A percentile compares a stretch with the other conserved stretches of the same genome.
These are phyloP conservation scores for Hymenochaete sp. DNA, from an alignment of 1,284 basidiomycete genomes.

Conservation along the genomic window DNA sequence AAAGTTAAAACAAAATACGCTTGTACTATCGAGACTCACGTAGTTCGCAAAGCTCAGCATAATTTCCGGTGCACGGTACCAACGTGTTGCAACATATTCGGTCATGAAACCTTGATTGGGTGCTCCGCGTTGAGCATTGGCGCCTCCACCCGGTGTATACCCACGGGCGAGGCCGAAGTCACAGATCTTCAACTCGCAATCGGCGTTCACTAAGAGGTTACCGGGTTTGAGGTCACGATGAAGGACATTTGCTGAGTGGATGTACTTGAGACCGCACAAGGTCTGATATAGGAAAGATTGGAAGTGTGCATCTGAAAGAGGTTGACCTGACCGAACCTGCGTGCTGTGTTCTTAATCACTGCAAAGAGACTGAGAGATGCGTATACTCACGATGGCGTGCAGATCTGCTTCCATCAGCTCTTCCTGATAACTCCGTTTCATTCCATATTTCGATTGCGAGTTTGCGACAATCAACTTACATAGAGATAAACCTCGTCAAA, in stretches of 20 bases:
- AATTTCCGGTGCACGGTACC: constrained; percentile 96
- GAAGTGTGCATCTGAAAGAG: constrained; percentile 97
- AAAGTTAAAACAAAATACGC: constrained; percentile 2
- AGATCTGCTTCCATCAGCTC: constrained; percentile 99
- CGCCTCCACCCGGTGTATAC: constrained; percentile 75
- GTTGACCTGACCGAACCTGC: constrained; percentile 96
- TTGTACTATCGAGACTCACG: constrained; percentile 37
- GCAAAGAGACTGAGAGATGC: constrained; percentile 21
- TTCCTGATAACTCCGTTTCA: constrained; percentile 44
- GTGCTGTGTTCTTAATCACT: too few species aligned
- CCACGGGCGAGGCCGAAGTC: constrained; percentile 97
- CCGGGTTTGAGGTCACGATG: constrained; percentile 98
- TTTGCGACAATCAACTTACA: constrained; percentile 35
- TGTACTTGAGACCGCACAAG: constrained; percentile 96
- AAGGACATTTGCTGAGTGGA: constrained; percentile 96
- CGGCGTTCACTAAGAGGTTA: constrained; percentile 94
- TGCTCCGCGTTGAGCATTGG: constrained; percentile 50
- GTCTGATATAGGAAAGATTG: constrained; percentile 99
- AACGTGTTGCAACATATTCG: constrained; percentile 95
- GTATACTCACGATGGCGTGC: constrained; percentile 92
- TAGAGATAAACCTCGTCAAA: constrained; percentile 97
- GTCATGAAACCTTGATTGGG: constrained; percentile 97
- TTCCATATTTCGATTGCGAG: too few species aligned
- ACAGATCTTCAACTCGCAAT: constrained; percentile 97
- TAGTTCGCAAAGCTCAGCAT: constrained; percentile 97